phyloP scores from a whole-genome alignment of 75 land plant species.

The Pinus taeda region DNA sequence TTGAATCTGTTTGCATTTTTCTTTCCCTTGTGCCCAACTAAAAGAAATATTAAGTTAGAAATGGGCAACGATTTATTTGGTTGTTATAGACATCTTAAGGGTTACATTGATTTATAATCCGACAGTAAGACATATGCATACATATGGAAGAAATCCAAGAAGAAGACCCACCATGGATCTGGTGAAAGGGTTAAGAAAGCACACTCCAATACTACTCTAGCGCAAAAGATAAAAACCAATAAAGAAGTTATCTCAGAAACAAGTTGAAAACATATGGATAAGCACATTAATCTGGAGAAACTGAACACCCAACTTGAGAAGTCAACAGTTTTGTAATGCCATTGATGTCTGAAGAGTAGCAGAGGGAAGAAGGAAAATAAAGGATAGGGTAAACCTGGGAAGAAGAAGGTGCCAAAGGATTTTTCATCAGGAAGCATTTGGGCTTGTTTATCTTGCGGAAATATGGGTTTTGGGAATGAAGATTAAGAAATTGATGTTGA shows the following conservation, averaged over 20 bases:
- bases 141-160: constrained; percentile 9
- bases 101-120: background rate
- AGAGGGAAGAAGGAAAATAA: constrained; percentile 32
- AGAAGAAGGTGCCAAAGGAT: constrained; percentile 28
- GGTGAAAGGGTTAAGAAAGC: background rate
- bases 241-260: background rate
- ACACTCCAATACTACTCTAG: background rate
- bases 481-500: constrained; percentile 26
- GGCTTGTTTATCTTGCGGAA: constrained; percentile 86
- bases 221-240: background rate
- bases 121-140: background rate
- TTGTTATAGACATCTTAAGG: background rate
- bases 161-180: background rate
- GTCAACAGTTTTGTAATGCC: constrained; percentile 38
- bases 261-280: constrained; percentile 54
- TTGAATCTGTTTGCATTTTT: background rate
- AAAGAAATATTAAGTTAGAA: background rate
- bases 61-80: background rate
- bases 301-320: constrained; percentile 25
- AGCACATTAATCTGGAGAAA: constrained; percentile 34
- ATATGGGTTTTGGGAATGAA: constrained; percentile 52
- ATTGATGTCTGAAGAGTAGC: constrained; percentile 41
- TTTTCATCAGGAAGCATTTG: constrained; percentile 36
- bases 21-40: background rate
- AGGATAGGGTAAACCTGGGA: constrained; percentile 37